Evolutionary conservation across 148 eudicot species (phyloP).

Genomic region (Heliamphora exappendiculata): DNA sequence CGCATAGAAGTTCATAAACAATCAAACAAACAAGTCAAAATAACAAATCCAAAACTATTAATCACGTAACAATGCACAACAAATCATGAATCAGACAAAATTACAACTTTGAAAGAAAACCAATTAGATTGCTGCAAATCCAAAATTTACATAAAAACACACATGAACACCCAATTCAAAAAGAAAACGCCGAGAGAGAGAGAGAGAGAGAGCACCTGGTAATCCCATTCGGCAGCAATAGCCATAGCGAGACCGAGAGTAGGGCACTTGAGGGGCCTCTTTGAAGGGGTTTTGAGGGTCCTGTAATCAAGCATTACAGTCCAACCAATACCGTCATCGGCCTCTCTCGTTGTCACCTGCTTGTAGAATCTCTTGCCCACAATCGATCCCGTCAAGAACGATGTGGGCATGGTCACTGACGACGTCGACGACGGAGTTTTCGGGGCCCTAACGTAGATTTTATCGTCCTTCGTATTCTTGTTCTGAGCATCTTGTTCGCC

Average conservation of each 20-base stretch:
- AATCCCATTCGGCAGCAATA: slow-evolving; percentile 95
- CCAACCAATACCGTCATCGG: slow-evolving; percentile 87
- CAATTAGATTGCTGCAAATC: not conserved
- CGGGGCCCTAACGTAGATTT: slow-evolving; percentile 34
- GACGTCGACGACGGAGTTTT: slow-evolving; percentile 25
- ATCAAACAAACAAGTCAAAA: slow-evolving; percentile 1
- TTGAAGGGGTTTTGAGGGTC: slow-evolving; percentile 73
- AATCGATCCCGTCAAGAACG: slow-evolving; percentile 87
- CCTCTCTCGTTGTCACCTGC: slow-evolving; percentile 59
- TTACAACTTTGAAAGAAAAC: not conserved
- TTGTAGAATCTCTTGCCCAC: slow-evolving; percentile 81
- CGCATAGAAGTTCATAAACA: not conserved
- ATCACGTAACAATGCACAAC: too few relatives aligned
- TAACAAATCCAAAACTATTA: not conserved
- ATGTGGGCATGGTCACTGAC: slow-evolving; percentile 79
- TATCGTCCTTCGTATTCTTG: slow-evolving; percentile 10
- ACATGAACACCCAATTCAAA: not conserved
- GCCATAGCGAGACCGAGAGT: slow-evolving; percentile 65
- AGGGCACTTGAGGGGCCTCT: slow-evolving; percentile 71
- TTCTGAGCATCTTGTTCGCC: not conserved
- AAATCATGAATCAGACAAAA: not conserved
- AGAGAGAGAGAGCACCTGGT: slow-evolving; percentile 39
- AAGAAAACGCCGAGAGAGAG: not conserved
- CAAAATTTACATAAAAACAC: not conserved
- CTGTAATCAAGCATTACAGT: slow-evolving; percentile 86